Evolutionary conservation across 179 eudicot genomes (phyloP).

Genomic region (Spinacia oleracea): DNA sequence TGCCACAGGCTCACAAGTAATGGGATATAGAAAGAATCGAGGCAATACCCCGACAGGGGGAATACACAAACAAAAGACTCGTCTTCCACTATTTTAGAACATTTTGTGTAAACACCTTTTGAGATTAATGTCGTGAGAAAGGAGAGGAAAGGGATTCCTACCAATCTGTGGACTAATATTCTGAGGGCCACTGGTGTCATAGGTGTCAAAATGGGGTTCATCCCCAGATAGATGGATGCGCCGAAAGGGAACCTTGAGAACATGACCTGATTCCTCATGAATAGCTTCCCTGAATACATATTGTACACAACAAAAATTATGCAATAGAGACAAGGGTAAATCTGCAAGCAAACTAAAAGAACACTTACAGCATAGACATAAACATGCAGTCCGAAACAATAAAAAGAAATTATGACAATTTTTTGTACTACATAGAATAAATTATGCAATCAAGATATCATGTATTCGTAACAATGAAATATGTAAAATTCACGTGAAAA

Average conservation of each 20-base stretch:
- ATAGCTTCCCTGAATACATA: conserved; percentile 59
- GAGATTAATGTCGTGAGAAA: not conserved
- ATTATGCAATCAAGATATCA: not conserved
- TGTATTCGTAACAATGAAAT: not conserved
- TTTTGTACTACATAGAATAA: not conserved
- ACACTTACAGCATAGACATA: not conserved
- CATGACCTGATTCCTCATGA: conserved; percentile 80
- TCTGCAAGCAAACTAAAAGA: not conserved
- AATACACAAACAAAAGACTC: not conserved
- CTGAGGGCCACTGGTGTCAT: conserved; percentile 98
- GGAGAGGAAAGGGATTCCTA: conserved; percentile 24
- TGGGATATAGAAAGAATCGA: not conserved
- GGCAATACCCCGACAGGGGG: not conserved
- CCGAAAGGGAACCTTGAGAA: conserved; percentile 89
- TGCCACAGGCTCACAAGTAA: not conserved
- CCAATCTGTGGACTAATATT: conserved; percentile 77
- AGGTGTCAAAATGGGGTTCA: conserved; percentile 86
- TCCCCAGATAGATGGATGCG: conserved; percentile 89
- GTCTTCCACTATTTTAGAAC: not conserved
- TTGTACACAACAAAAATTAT: not conserved
- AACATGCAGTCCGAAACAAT: not conserved
- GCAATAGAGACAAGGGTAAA: not conserved
- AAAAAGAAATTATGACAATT: not conserved
- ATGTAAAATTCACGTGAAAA: not conserved
- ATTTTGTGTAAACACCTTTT: not conserved